Evolutionary conservation across 2,329 filamentous ascomycete genomes (phyloP), one percentile per base, ranked within the genome.

Genomic region (Cladophialophora carrionii): DNA sequence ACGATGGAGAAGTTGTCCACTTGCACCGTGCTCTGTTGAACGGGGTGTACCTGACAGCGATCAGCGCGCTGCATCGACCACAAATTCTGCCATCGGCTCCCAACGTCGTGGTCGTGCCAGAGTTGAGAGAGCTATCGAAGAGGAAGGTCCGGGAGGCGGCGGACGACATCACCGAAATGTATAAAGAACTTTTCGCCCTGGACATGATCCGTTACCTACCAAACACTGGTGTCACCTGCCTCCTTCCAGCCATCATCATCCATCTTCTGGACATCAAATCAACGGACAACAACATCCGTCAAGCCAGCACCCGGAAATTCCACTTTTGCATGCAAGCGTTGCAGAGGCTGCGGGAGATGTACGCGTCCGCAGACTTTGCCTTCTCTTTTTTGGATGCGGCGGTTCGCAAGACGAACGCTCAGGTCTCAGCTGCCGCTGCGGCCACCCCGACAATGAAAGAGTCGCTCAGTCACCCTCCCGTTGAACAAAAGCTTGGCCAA

Each of bases 291-390:
- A 85, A 87, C 61, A 88, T 89, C 3, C 87, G 91, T 20, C 85
- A 90, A 65, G 83, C 86, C 49, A 92, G 91, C 54, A 84, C 92
- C 26, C 86, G 88, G 64, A 91, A 92, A 22, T 96, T 96, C 80
- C 90, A 89, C 71, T 89, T 92, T 75, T 97, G 94, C 79, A 96
- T 97, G 91, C 86, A 88, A 54, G 92, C 96, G 65, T 90, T 97
- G 82, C 88, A 92, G 75, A 89, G 89, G 68, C 83, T 98, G 20
- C 87, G 92, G 43, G 92, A 96, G 73, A 91, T 92, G 32, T 97
- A 98, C 73, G 88, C 92, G 0, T 92, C 93, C 0, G 94, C 94
- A n/a, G 93, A 97, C 76, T 96, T 95, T 73, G 92, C 92, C n/a
- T 94, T 91, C 0, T 91, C 91, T 2, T 97, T 97, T 80, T 83